Conservation (phyloP, 768 basidiomycete genomes). For the Crassisporium funariophilum region DNA sequence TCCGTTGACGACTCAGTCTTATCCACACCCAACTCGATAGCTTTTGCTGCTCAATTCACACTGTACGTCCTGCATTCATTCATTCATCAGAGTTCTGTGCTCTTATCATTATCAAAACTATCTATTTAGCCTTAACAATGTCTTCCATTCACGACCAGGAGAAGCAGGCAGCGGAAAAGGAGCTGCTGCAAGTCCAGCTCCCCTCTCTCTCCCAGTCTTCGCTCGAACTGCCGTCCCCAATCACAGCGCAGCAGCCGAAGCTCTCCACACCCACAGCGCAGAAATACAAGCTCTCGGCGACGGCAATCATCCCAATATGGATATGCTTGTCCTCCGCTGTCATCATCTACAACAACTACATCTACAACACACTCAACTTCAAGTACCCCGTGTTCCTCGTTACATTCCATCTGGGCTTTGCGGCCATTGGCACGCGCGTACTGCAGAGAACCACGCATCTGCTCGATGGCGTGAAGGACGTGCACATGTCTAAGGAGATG, state of each 20-base stretch:
- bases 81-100: too few relatives aligned
- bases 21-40: too few relatives aligned
- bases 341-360: constrained; percentile 95
- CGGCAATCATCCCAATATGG: constrained; percentile 88
- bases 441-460: constrained; percentile 81
- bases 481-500: constrained; percentile 76
- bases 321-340: constrained; percentile 86
- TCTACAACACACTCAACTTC: constrained; percentile 83
- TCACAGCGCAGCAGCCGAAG: constrained; percentile 33
- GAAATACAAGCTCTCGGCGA: constrained; percentile 60
- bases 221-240: constrained; percentile 57
- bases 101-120: neutral
- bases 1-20: neutral
- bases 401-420: constrained; percentile 81
- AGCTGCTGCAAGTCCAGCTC: constrained; percentile 25
- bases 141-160: constrained; percentile 28
- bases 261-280: constrained; percentile 38
- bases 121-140: constrained; percentile 15
- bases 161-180: constrained; percentile 25
- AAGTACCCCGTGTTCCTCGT: constrained; percentile 92
- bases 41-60: too few relatives aligned
- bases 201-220: constrained; percentile 15
- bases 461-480: constrained; percentile 76
- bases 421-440: constrained; percentile 84
- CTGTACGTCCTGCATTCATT: too few relatives aligned